Percentiles rank a stretch among this genome's conserved stretches.
These are phyloP conservation scores for Bondarzewia mesenterica DNA, from an alignment of 1,284 basidiomycete species.

Conservation along the genomic window DNA sequence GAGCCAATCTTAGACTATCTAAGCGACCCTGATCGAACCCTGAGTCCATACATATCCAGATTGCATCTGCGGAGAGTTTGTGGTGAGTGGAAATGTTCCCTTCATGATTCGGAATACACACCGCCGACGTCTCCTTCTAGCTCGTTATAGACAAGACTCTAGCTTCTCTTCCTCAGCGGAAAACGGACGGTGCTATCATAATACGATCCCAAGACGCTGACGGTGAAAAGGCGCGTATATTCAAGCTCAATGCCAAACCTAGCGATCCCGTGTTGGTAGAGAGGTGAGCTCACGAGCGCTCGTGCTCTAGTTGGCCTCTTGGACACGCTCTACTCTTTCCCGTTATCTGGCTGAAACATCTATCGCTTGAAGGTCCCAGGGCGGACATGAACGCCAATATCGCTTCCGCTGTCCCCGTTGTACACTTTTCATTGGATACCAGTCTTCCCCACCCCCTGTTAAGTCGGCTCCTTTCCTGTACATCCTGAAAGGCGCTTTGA, in stretches of 20 bases:
- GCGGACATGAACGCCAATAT: constrained; percentile 69
- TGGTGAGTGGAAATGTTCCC: constrained; percentile 39
- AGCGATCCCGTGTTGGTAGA: constrained; percentile 63
- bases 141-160: constrained; percentile 77
- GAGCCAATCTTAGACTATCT: constrained; percentile 19
- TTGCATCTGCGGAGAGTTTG: constrained; percentile 80
- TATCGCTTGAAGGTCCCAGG: constrained; percentile 31
- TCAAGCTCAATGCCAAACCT: constrained; percentile 67
- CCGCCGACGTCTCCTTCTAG: constrained; percentile 27
- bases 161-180: constrained; percentile 57
- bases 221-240: constrained; percentile 52
- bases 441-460: constrained; percentile 58
- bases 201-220: constrained; percentile 59
- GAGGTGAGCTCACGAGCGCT: constrained; percentile 37
- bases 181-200: constrained; percentile 67
- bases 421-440: constrained; percentile 66
- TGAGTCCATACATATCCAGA: constrained; percentile 33
- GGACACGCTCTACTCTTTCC: no score
- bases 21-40: constrained; percentile 8
- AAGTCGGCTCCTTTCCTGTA: constrained; percentile 71
- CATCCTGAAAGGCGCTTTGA: constrained; percentile 65
- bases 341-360: constrained; percentile 5
- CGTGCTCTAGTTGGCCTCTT: no score
- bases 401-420: constrained; percentile 71
- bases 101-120: constrained; percentile 8